phyloP scores from a whole-genome alignment of 345 rosid genomes.

The Citrus inodora region DNA sequence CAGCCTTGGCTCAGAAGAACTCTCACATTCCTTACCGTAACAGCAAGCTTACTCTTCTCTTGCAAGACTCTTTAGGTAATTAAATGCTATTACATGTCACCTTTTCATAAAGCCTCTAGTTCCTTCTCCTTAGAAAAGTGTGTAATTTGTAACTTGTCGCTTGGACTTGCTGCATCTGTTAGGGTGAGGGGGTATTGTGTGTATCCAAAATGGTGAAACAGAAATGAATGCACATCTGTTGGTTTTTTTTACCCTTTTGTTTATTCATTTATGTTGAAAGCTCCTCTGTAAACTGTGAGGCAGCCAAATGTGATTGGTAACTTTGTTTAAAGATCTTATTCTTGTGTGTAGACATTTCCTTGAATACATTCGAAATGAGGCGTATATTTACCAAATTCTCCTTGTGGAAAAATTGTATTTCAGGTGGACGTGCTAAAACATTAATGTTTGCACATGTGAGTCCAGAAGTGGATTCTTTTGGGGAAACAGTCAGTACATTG shows the following conservation, averaged over 20 bases:
- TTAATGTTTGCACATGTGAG: conserved; percentile 93
- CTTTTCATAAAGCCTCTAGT: neutral
- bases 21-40: conserved; percentile 91
- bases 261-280: neutral
- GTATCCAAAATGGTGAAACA: neutral
- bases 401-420: neutral
- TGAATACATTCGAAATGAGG: neutral
- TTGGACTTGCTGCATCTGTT: neutral
- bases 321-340: neutral
- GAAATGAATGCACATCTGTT: no score
- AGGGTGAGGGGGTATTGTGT: neutral
- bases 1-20: conserved; percentile 85
- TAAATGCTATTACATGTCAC: neutral
- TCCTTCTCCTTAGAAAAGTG: neutral
- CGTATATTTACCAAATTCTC: neutral
- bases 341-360: neutral
- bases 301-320: neutral
- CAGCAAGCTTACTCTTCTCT: conserved; percentile 94
- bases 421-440: conserved; percentile 89
- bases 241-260: no score
- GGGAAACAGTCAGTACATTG: conserved; percentile 82
- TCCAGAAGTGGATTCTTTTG: conserved; percentile 78
- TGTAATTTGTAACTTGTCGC: neutral
- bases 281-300: neutral
- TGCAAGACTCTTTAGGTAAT: conserved; percentile 90